Percentiles rank a stretch among this genome's conserved stretches.
Conservation (phyloP, 1,139 yeast species). For the Pichia sp. region DNA sequence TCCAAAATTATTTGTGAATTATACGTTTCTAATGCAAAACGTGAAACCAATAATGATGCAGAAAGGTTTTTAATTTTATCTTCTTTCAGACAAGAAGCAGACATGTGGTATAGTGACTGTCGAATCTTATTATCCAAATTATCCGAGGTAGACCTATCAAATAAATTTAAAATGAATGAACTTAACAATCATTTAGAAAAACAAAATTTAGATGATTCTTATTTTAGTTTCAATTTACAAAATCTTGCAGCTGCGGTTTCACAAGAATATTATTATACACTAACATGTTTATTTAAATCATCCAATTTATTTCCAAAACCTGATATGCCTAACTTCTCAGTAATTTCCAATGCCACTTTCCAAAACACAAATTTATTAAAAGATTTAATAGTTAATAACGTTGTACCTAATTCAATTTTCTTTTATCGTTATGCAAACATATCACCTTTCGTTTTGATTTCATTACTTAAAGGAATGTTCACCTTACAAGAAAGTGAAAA, state of each 20-base stretch:
- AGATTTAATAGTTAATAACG: conserved; percentile 4
- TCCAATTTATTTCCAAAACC: conserved; percentile 39
- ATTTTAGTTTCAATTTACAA: conserved; percentile 18
- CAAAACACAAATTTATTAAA: conserved; percentile 10
- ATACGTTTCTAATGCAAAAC: conserved; percentile 37
- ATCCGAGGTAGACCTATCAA: conserved; percentile 1
- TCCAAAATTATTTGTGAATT: conserved; percentile 38
- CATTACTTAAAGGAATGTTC: conserved; percentile 10
- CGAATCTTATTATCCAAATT: conserved; percentile 9
- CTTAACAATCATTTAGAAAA: no score
- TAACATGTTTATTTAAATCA: conserved; percentile 41
- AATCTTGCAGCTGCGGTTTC: conserved; percentile 36
- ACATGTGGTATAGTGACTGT: conserved; percentile 33
- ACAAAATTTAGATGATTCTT: no score
- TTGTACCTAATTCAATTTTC: conserved; percentile 1
- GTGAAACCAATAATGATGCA: conserved; percentile 26
- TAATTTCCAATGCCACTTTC: conserved; percentile 13
- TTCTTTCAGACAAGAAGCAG: conserved; percentile 36
- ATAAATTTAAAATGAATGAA: no score
- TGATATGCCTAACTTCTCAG: conserved; percentile 12
- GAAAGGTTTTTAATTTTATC: conserved; percentile 30
- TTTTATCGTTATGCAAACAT: conserved; percentile 7
- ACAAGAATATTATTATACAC: conserved; percentile 40
- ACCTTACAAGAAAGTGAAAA: conserved; percentile 4
- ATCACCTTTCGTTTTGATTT: conserved; percentile 3